Evolutionary conservation across 1,284 basidiomycete species (phyloP).

Genomic region (Retiboletus flavoniger): DNA sequence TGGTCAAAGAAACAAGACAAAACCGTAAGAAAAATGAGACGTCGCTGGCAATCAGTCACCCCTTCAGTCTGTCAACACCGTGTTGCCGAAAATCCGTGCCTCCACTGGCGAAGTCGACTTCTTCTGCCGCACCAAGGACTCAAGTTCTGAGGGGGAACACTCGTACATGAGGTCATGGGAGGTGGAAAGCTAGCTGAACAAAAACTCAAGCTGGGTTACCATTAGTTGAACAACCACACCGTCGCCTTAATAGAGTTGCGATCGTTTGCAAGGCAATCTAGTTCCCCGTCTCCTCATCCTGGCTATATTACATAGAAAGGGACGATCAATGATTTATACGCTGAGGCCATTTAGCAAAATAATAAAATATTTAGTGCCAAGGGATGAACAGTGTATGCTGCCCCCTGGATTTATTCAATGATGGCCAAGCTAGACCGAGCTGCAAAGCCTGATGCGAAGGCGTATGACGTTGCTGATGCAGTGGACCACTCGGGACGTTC

Average conservation of each 20-base stretch:
- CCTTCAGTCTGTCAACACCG: constrained; percentile 12
- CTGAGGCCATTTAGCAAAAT: constrained; percentile 4
- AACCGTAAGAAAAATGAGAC: too few species aligned
- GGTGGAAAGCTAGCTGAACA: constrained; percentile 7
- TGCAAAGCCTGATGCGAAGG: constrained; percentile 5
- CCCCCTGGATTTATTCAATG: constrained; percentile 11
- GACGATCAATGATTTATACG: constrained; percentile 1
- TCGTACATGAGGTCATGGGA: neutral
- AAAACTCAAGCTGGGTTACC: neutral
- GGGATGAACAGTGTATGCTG: constrained; percentile 14
- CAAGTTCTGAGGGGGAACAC: neutral
- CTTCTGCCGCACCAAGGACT: constrained; percentile 11
- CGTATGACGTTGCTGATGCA: constrained; percentile 9
- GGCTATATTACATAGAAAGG: neutral
- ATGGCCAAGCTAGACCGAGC: constrained; percentile 14
- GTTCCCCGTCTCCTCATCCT: neutral
- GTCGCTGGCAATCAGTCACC: too few species aligned
- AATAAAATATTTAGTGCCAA: constrained; percentile 3
- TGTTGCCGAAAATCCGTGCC: constrained; percentile 6
- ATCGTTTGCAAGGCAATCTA: neutral
- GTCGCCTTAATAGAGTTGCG: constrained; percentile 8
- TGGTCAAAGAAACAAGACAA: too few species aligned
- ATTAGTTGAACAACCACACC: constrained; percentile 16
- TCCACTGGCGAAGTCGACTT: constrained; percentile 15
- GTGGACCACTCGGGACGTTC: constrained; percentile 17